Conservation (phyloP, 768 basidiomycete species). For the Aureoboletus auriporus region DNA sequence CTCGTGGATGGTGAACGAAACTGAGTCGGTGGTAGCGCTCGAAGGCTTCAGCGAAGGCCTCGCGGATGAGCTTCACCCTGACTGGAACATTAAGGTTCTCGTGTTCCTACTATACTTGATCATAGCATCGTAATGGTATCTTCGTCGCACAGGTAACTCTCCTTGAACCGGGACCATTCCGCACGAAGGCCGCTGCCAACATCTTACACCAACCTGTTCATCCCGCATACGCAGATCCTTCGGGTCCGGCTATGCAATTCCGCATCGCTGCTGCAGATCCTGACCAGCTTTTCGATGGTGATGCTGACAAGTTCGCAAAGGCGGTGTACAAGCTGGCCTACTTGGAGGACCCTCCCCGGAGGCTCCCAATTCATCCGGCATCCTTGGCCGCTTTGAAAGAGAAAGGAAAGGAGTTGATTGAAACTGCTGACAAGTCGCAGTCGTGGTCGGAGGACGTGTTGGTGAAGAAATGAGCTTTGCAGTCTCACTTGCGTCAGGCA, state of each 20-base stretch:
- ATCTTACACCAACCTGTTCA: conserved; percentile 1
- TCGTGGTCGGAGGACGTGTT: conserved; percentile 18
- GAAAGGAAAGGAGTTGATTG: conserved; percentile 6
- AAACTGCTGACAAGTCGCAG: conserved; percentile 13
- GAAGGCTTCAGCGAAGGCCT: conserved; percentile 15
- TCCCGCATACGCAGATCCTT: conserved; percentile 10
- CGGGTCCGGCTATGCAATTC: background rate
- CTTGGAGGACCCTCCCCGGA: conserved; percentile 13
- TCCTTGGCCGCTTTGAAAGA: background rate
- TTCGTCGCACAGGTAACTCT: background rate
- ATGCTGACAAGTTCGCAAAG: conserved; percentile 15
- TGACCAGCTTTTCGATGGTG: conserved; percentile 2
- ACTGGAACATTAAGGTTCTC: conserved; percentile 18
- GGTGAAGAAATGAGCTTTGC: background rate
- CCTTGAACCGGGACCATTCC: conserved; percentile 1
- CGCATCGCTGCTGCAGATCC: background rate
- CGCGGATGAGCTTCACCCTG: conserved; percentile 13
- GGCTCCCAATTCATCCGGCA: conserved; percentile 4
- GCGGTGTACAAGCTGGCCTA: conserved; percentile 4
- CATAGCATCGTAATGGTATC: no score
- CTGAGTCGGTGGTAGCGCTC: conserved; percentile 2
- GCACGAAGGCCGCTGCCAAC: background rate
- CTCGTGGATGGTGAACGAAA: background rate
- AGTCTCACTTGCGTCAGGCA: no score
- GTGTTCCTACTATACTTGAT: no score